phyloP scores from a whole-genome alignment of 2,329 filamentous ascomycete species.

The Venturia asperata region DNA sequence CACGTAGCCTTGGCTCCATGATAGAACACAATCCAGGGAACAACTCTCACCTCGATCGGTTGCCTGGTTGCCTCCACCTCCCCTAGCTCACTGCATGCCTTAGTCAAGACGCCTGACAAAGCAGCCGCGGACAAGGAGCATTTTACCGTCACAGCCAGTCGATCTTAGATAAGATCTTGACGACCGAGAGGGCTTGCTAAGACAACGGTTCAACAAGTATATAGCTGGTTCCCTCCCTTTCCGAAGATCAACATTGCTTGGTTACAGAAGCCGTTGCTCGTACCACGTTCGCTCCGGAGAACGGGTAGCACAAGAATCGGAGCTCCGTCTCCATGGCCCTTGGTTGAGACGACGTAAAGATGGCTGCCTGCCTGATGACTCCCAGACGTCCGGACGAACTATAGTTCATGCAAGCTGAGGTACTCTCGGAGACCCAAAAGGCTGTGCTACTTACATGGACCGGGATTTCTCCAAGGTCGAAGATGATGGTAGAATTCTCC shows the following conservation, averaged over 20 bases:
- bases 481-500: background rate
- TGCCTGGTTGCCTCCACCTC: slow-evolving; percentile 14
- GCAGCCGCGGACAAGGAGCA: background rate
- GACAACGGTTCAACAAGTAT: background rate
- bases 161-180: slow-evolving; percentile 16
- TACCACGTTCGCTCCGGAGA: background rate
- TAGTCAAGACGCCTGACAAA: slow-evolving; percentile 1
- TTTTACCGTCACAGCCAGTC: background rate
- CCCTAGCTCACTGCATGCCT: background rate
- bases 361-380: background rate
- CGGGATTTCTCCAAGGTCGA: background rate
- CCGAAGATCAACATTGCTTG: background rate
- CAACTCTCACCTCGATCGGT: background rate
- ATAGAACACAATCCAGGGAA: background rate
- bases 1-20: background rate
- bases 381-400: slow-evolving; percentile 13
- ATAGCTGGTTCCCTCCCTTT: background rate
- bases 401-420: slow-evolving; percentile 17
- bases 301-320: background rate
- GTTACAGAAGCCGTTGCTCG: slow-evolving; percentile 6
- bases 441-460: slow-evolving; percentile 2
- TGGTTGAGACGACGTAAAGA: background rate
- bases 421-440: background rate
- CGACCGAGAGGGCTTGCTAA: background rate
- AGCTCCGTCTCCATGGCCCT: background rate